Base-by-base conservation (phyloP, 2,329 filamentous ascomycete genomes). In the Akanthomyces lecanii region DNA sequence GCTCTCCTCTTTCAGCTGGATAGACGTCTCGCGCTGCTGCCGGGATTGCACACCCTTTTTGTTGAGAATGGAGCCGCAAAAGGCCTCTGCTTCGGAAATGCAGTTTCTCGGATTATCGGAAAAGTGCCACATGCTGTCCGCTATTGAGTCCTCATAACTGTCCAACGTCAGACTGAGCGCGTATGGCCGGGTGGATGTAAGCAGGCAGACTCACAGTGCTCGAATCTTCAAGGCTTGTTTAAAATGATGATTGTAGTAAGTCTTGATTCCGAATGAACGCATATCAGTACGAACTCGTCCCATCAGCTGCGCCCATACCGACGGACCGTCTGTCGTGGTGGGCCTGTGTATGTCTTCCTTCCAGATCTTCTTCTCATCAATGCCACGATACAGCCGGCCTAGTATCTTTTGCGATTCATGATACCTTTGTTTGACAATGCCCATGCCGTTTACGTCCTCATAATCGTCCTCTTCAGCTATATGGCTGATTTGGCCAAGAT, bases 291-390 rank as follows among this genome's bases (percentile, higher is more conserved):
- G 30, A 4, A 75, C 67, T 14, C 66, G 66, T 0, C 44, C 57
- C 3, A 79, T 59, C 1, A 85, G 64, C 7, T 75, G 70, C 3
- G 77, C 72, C 80, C 81, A 84, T 2, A 85, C 75, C 0, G 76
- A 74, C 0, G 69, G 63, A 0, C 74, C 73, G 1, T 54, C 64
- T 12, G 56, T 68, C 8, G 66, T 68, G 4, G 72, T 66, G 0
- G 56, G 67, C 16, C 71, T 69, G 51, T 72, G 76, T 45, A 82
- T 79, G 18, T 86, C 74, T 5, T 82, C 71, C 10, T 74, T 68
- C 77, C 87, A 88, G 52, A 93, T 89, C 59, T 82, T 80, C 47
- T 80, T 79, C 72, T 95, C 91, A 67, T 96, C 85, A 12, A 96
- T 87, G 0, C 81, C 82, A 2, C 90, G 85, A 70, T 90, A 95